Evolutionary conservation across 768 basidiomycete genomes (phyloP), one percentile per base, ranked within the genome.

Genomic region (Russula earlei): DNA sequence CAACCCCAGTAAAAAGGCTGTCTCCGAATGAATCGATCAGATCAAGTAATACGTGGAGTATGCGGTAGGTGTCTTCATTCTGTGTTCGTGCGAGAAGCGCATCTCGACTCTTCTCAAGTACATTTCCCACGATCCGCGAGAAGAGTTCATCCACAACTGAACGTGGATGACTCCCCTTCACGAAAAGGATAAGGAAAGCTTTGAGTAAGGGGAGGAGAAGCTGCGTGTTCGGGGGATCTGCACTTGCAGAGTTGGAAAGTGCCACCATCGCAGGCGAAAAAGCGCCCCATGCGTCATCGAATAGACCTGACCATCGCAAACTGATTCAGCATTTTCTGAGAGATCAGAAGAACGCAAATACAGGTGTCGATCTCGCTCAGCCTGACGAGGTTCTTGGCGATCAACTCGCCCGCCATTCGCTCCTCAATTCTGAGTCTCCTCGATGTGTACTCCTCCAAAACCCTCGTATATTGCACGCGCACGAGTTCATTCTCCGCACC

Each of bases 11-110:
- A 55, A 84, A 83, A 14, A 87, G 62, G 0, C 71, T 67, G 7
- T 72, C 67, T 2, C 77, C 77, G 57, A 87, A 85, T 5, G 73
- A 70, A 10, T 75, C 71, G 40, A 87, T 62, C 33, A 84, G 67
- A 37, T 69, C 69, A 14, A 76, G 70, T 27, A 82, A 65, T 25
- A 65, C 62, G 17, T 44, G 48, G 1, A 69, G 55, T 17, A 54
- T 56, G 14, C 40, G 55, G 14, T 67, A 54, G 9, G 61, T 19
- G 4, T 40, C 58, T 27, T 62, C 61, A 22, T 62, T 56, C 15
- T 65, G 63, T 57, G 44, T 27, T n/a, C 55, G 54, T 46, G 56
- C 54, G 14, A 55, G 53, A 14, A 72, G 61, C 12, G 65, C 50
- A 3, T 59, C 52, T 37, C 70, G 67, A 41, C 73, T 70, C 33